A percentile compares a stretch with the other conserved stretches of the same genome.
phyloP scores from a whole-genome alignment of 2,329 filamentous ascomycete genomes.

The Epichloe sp. region DNA sequence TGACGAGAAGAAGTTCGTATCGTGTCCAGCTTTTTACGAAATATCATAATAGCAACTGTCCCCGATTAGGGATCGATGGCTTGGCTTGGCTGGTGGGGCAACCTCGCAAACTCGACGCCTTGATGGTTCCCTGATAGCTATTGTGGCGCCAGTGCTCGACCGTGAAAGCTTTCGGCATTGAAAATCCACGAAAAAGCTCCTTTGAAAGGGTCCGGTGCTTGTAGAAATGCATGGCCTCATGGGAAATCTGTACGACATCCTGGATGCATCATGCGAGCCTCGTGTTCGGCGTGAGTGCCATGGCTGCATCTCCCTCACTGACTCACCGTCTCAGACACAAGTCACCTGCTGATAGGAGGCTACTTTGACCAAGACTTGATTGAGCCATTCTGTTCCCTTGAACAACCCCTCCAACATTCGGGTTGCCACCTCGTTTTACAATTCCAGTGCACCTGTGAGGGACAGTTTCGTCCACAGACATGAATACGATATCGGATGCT shows the following conservation, averaged over 20 bases:
- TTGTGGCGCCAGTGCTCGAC: background rate
- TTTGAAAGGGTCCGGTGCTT: too few species aligned
- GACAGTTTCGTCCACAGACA: background rate
- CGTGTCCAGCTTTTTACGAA: background rate
- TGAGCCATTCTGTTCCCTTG: too few species aligned
- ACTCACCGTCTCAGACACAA: too few species aligned
- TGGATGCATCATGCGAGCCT: too few species aligned
- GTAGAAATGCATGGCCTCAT: too few species aligned
- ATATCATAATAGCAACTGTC: background rate
- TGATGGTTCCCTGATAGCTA: background rate
- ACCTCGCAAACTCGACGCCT: background rate
- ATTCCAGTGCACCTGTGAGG: background rate
- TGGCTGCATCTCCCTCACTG: too few species aligned
- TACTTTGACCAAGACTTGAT: too few species aligned
- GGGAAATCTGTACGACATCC: too few species aligned
- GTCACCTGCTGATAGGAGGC: too few species aligned
- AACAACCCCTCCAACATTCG: background rate
- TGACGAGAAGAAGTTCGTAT: background rate
- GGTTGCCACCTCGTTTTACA: background rate
- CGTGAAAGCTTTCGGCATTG: too few species aligned
- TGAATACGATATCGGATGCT: background rate
- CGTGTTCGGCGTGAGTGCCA: too few species aligned
- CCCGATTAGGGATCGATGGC: background rate
- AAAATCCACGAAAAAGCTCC: too few species aligned
- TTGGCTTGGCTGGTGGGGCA: background rate